phyloP scores from a whole-genome alignment of 1,139 yeast species.

The Eremothecium gossypii region DNA sequence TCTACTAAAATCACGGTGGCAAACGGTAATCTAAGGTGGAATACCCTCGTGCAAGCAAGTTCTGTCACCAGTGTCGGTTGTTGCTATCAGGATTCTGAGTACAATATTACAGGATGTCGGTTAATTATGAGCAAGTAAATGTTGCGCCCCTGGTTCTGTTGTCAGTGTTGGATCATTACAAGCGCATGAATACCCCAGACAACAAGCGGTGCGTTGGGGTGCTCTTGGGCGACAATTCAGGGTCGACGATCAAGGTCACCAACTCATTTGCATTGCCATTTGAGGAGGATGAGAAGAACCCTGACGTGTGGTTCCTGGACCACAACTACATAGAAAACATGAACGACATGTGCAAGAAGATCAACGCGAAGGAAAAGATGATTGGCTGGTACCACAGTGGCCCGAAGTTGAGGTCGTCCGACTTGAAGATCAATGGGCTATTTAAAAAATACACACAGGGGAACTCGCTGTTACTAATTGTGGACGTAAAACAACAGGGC shows the following conservation, averaged over 20 bases:
- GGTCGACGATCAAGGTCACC: constrained; percentile 53
- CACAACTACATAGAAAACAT: constrained; percentile 93
- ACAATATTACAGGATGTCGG: constrained; percentile 5
- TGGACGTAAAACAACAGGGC: constrained; percentile 77
- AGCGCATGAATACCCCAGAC: constrained; percentile 62
- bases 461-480: constrained; percentile 64
- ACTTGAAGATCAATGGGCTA: constrained; percentile 79
- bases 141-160: constrained; percentile 93
- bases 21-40: too few relatives aligned
- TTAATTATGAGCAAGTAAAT: constrained; percentile 52
- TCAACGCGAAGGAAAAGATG: constrained; percentile 89
- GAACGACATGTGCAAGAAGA: constrained; percentile 97
- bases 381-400: constrained; percentile 99
- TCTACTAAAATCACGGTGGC: too few relatives aligned
- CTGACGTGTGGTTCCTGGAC: constrained; percentile 95
- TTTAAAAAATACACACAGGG: constrained; percentile 70
- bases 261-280: constrained; percentile 86
- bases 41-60: too few relatives aligned
- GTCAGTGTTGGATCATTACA: constrained; percentile 92
- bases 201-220: constrained; percentile 91
- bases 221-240: constrained; percentile 68
- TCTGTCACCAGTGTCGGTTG: too few relatives aligned
- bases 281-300: constrained; percentile 89
- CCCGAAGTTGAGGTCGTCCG: constrained; percentile 81
- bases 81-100: too few relatives aligned